Evolutionary conservation across 148 eudicot species (phyloP).

Genomic region (Beta vulgaris): DNA sequence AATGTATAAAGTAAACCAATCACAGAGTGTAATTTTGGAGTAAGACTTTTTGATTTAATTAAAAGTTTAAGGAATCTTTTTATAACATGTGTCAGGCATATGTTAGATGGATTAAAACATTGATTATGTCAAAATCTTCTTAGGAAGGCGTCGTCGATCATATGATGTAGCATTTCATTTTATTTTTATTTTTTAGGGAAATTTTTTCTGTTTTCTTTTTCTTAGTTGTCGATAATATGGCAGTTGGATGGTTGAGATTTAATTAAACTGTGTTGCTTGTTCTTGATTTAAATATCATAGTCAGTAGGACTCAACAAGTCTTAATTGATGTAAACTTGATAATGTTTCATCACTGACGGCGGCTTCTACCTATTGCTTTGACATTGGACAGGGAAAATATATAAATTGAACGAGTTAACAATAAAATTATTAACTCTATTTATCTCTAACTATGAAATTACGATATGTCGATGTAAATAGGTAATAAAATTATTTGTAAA

Average conservation of each 20-base stretch:
- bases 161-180: not conserved
- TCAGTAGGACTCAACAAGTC: not conserved
- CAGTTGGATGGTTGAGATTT: slow-evolving; percentile 31
- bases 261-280: not conserved
- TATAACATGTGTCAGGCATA: slow-evolving; percentile 26
- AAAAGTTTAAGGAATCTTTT: slow-evolving; percentile 26
- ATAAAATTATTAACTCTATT: too few species aligned
- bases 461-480: too few species aligned
- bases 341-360: slow-evolving; percentile 11
- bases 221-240: not conserved
- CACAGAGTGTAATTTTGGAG: not conserved
- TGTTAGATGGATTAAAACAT: not conserved
- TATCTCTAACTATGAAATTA: too few species aligned
- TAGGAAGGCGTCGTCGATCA: slow-evolving; percentile 1
- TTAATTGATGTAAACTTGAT: not conserved
- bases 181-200: too few species aligned
- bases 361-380: not conserved
- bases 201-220: not conserved
- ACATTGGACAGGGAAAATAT: too few species aligned
- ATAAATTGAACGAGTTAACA: too few species aligned
- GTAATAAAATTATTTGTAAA: too few species aligned
- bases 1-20: slow-evolving; percentile 20
- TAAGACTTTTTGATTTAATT: slow-evolving; percentile 2
- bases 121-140: not conserved
- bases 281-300: slow-evolving; percentile 5